These are phyloP conservation scores for Endogone sp. DNA, from an alignment of 192 early-diverging fungal genomes.

Conservation along the genomic window DNA sequence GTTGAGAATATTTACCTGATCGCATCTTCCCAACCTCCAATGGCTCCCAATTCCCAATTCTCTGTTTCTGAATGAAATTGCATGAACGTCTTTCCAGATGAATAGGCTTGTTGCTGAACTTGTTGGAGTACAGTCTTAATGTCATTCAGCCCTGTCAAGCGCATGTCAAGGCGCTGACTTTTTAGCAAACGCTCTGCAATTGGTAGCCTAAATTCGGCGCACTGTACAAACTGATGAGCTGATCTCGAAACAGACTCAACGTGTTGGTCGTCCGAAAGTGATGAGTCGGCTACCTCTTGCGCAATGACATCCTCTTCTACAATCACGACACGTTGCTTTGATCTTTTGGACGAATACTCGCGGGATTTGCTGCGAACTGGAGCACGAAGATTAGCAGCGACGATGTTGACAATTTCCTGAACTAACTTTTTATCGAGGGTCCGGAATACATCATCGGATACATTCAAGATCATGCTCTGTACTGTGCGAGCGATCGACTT, in stretches of 20 bases:
- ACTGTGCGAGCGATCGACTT: slow-evolving; percentile 10
- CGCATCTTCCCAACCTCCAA: not conserved
- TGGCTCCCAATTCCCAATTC: not conserved
- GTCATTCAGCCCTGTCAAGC: slow-evolving; percentile 37
- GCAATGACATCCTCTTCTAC: not conserved
- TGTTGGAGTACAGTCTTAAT: slow-evolving; percentile 36
- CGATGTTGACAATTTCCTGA: slow-evolving; percentile 4
- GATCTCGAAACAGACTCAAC: slow-evolving; percentile 7
- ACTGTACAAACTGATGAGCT: slow-evolving; percentile 32
- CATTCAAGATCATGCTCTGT: slow-evolving; percentile 8
- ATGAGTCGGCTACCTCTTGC: not conserved
- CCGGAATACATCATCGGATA: slow-evolving; percentile 23
- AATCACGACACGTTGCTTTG: not conserved
- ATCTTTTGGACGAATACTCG: not conserved
- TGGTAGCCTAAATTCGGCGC: slow-evolving; percentile 31
- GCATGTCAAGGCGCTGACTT: slow-evolving; percentile 33
- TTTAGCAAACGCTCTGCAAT: slow-evolving; percentile 41
- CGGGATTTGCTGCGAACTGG: not conserved
- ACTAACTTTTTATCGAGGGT: slow-evolving; percentile 29
- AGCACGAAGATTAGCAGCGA: not conserved
- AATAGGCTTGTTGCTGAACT: slow-evolving; percentile 30
- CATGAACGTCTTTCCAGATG: slow-evolving; percentile 13
- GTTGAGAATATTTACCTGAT: not conserved
- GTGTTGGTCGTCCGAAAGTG: not conserved
- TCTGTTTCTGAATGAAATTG: not conserved